Evolutionary conservation across 805 yeast species (phyloP), one percentile per base, ranked within the genome.

Genomic region (Ogataea wickerhamii): DNA sequence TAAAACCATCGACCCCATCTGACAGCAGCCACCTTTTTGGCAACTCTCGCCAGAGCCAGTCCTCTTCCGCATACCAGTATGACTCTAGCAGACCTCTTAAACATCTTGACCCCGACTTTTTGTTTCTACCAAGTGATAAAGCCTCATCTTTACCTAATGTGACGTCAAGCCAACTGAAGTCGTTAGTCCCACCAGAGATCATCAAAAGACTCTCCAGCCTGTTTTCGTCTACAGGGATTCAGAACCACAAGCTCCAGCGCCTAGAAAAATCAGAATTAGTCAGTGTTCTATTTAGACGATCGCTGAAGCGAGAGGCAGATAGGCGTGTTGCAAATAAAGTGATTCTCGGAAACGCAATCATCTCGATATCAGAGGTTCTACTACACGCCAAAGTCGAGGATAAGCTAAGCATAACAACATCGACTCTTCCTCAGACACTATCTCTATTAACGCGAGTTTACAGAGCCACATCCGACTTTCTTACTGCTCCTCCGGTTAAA

Each of bases 331-430:
- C 78, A n/a, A 70, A 79, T 36, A 78, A 86, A 1, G 74, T 65
- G 4, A 65, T 70, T 36, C 66, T 72, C 38, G 85, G 85, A 4
- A 78, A 81, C 52, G 74, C 86, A 0, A 75, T 82, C 14, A 72
- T 82, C 34, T 69, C 84, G 2, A 56, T 82, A 10, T 63, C 86
- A 2, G 70, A 80, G 35, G 63, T 82, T 38, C 63, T 80, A 14
- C 59, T 78, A 5, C 78, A 75, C 51, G 77, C 88, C 1, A 68
- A 76, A 18, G 77, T 73, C 34, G 88, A 82, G 53, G 88, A 81
- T 45, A 76, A 75, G 40, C 71, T 65, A 37, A 71, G 75, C 19
- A 63, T 71, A 5, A 74, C 81, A 2, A 70, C 71, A 3, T 70
- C 72, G 7, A 66, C 76, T 16, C 68, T 84, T 13, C 71, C 82